A percentile compares a stretch with the other conserved stretches of the same genome.
Evolutionary conservation across 2,329 filamentous ascomycete species (phyloP).

Genomic region (Hypoxylon sp.): DNA sequence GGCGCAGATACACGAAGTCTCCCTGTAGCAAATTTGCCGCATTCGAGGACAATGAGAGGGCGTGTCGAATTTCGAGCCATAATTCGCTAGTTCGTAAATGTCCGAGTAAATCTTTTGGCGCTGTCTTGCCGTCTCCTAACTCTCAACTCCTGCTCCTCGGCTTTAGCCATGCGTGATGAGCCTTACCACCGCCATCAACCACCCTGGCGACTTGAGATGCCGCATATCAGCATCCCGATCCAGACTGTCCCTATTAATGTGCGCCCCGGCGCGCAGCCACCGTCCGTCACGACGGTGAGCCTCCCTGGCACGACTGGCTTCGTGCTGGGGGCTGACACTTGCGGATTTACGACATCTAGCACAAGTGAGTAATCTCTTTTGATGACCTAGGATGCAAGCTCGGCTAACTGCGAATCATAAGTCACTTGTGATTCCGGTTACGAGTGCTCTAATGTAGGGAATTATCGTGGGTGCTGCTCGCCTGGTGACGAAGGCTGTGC

Average conservation of each 20-base stretch:
- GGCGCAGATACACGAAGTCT: constrained; percentile 4
- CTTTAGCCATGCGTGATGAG: constrained; percentile 43
- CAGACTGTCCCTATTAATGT: constrained; percentile 25
- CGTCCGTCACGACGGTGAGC: constrained; percentile 34
- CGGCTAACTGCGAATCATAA: constrained; percentile 32
- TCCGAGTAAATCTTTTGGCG: constrained; percentile 3
- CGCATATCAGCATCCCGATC: constrained; percentile 41
- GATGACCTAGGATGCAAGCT: not conserved
- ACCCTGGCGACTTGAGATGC: constrained; percentile 41
- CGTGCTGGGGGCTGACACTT: constrained; percentile 45
- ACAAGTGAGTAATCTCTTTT: constrained; percentile 41
- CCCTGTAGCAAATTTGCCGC: constrained; percentile 14
- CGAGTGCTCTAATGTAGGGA: constrained; percentile 46
- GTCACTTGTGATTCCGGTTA: constrained; percentile 48
- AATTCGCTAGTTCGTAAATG: constrained; percentile 4
- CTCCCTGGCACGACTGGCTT: constrained; percentile 34
- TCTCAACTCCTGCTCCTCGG: constrained; percentile 3
- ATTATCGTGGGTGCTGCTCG: constrained; percentile 47
- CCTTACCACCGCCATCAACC: constrained; percentile 19
- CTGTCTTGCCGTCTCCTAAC: not conserved
- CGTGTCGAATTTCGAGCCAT: constrained; percentile 14
- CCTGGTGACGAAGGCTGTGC: constrained; percentile 41
- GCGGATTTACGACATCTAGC: constrained; percentile 46
- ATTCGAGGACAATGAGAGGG: constrained; percentile 41
- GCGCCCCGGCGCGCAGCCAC: constrained; percentile 27